Evolutionary conservation across 345 rosid genomes (phyloP).

Genomic region (Ceriops tagal): DNA sequence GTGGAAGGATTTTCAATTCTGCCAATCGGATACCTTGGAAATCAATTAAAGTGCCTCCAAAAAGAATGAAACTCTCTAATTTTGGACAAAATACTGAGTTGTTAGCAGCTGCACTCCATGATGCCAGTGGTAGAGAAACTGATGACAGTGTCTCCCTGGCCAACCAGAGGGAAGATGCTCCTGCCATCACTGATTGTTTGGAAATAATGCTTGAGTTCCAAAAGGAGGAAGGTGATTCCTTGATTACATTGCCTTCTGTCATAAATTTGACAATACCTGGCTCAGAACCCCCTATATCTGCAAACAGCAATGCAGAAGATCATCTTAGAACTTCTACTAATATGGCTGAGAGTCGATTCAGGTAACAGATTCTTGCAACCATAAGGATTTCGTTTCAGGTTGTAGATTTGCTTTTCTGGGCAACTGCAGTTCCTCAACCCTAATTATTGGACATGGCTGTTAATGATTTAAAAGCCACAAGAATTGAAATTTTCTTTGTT

Average conservation of each 20-base stretch:
- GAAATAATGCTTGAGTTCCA: slow-evolving; percentile 72
- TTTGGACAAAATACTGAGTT: slow-evolving; percentile 45
- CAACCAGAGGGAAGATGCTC: slow-evolving; percentile 40
- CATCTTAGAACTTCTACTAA: slow-evolving; percentile 35
- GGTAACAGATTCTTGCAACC: slow-evolving; percentile 39
- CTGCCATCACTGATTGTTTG: slow-evolving; percentile 39
- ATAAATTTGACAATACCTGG: slow-evolving; percentile 53
- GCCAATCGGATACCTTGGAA: slow-evolving; percentile 31
- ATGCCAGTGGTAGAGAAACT: slow-evolving; percentile 38
- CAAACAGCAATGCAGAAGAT: slow-evolving; percentile 34
- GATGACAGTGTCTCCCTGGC: slow-evolving; percentile 36
- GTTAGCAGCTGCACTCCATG: slow-evolving; percentile 66
- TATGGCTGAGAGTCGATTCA: slow-evolving; percentile 71
- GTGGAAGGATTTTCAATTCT: slow-evolving; percentile 47
- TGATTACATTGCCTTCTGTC: slow-evolving; percentile 48
- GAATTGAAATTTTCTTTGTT: too few relatives aligned
- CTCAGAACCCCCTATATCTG: slow-evolving; percentile 32
- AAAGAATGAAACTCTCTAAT: slow-evolving; percentile 52
- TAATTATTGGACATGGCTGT: background rate
- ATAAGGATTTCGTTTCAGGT: background rate
- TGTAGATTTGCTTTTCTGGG: background rate
- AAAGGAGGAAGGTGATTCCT: slow-evolving; percentile 39
- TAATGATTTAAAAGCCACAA: background rate
- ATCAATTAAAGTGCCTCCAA: slow-evolving; percentile 39
- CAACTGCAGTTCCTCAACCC: background rate